Evolutionary conservation across 805 yeast species (phyloP).

Genomic region (Alloascoidea africana): DNA sequence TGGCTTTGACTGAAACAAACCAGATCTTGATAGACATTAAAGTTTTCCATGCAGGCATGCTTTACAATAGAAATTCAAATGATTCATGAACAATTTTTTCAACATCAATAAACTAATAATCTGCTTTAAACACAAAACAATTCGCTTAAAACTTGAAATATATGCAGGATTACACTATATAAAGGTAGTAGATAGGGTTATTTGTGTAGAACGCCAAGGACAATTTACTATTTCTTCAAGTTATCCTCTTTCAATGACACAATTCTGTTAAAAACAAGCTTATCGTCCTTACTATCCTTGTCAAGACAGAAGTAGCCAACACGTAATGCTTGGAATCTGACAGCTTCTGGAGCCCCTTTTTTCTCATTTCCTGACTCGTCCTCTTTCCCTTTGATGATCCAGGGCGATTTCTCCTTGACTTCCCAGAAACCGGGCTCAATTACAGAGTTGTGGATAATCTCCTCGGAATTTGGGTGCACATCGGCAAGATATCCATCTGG

Average conservation of each 20-base stretch:
- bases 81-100: no score
- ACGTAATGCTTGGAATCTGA: slow-evolving; percentile 94
- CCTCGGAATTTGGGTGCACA: slow-evolving; percentile 68
- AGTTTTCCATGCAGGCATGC: no score
- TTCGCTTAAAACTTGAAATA: no score
- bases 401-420: slow-evolving; percentile 56
- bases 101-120: no score
- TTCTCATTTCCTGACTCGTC: slow-evolving; percentile 55
- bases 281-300: slow-evolving; percentile 48
- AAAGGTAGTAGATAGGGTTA: no score
- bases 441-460: slow-evolving; percentile 44
- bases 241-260: slow-evolving; percentile 82
- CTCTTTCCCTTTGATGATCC: slow-evolving; percentile 38
- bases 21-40: no score
- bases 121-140: no score
- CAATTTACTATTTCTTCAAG: slow-evolving; percentile 11
- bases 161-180: no score
- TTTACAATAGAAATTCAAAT: no score
- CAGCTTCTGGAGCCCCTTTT: slow-evolving; percentile 54
- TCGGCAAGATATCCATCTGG: slow-evolving; percentile 85
- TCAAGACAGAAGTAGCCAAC: slow-evolving; percentile 93
- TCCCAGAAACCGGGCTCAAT: slow-evolving; percentile 68
- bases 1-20: no score
- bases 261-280: slow-evolving; percentile 71
- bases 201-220: no score